Percentiles rank a stretch among this genome's conserved stretches.
These are phyloP conservation scores for Ramaria rubella DNA, from an alignment of 768 basidiomycete species.

Conservation along the genomic window DNA sequence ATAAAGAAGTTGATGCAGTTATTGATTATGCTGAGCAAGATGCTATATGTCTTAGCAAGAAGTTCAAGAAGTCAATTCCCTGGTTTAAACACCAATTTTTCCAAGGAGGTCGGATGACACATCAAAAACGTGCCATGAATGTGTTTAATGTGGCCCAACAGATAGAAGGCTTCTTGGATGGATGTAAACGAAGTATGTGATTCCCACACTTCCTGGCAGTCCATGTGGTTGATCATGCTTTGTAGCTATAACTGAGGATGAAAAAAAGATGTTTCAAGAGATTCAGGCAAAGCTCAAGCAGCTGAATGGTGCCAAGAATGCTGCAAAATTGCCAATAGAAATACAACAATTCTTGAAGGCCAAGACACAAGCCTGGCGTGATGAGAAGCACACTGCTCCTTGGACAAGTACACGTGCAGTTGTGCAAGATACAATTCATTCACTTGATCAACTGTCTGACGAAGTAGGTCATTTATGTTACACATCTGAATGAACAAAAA, in stretches of 20 bases:
- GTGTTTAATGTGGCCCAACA: not conserved
- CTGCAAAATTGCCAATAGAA: not conserved
- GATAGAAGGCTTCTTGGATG: not conserved
- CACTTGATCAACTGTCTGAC: not conserved
- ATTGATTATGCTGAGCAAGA: not conserved
- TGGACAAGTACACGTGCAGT: not conserved
- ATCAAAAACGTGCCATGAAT: not conserved
- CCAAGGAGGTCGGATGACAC: not conserved
- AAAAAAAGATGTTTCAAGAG: not conserved
- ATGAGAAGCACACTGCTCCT: not conserved
- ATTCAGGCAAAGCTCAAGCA: not conserved
- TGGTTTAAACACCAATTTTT: not conserved
- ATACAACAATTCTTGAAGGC: not conserved
- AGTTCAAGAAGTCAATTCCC: not conserved
- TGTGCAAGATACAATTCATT: not conserved
- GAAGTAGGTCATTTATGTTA: not conserved
- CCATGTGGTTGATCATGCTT: not conserved
- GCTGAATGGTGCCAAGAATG: not conserved
- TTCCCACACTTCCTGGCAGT: not conserved
- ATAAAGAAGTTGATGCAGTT: not conserved
- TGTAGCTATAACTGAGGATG: not conserved
- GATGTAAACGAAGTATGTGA: not conserved
- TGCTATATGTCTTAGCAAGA: not conserved
- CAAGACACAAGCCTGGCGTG: not conserved
- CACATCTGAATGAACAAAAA: no score